Evolutionary conservation across 768 basidiomycete genomes (phyloP).

Genomic region (Aureoboletus auriporus): DNA sequence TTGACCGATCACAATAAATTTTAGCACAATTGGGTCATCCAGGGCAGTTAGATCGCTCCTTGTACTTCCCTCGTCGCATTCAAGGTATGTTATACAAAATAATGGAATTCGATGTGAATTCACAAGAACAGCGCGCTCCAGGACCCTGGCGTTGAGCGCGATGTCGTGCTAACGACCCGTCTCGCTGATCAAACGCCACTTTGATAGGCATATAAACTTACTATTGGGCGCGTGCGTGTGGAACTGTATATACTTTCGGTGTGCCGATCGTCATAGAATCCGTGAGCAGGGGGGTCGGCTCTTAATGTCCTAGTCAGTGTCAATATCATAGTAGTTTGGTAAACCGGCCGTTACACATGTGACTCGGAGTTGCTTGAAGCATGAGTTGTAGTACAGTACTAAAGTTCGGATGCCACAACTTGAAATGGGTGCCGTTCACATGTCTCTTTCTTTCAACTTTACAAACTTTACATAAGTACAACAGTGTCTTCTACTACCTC

Average conservation of each 20-base stretch:
- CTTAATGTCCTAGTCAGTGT: too few relatives aligned
- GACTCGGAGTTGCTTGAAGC: too few relatives aligned
- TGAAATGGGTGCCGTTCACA: too few relatives aligned
- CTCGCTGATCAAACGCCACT: background rate
- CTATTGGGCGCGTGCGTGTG: slow-evolving; percentile 21
- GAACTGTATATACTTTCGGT: background rate
- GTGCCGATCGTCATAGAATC: too few relatives aligned
- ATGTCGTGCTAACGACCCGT: slow-evolving; percentile 5
- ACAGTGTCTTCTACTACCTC: slow-evolving; percentile 16
- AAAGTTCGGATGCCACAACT: too few relatives aligned
- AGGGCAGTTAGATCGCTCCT: slow-evolving; percentile 16
- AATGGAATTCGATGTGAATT: too few relatives aligned
- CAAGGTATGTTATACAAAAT: background rate
- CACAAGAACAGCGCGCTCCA: background rate
- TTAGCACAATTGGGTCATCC: slow-evolving; percentile 13
- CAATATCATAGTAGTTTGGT: too few relatives aligned
- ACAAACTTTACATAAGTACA: slow-evolving; percentile 2
- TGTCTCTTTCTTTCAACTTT: too few relatives aligned
- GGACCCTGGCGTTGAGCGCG: background rate
- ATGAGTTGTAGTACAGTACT: too few relatives aligned
- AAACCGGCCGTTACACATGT: too few relatives aligned
- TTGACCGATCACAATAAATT: background rate
- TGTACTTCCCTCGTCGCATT: background rate
- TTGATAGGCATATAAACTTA: background rate
- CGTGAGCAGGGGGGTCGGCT: too few relatives aligned